Evolutionary conservation across 805 yeast species (phyloP), one percentile per base, ranked within the genome.

Genomic region (Pichia nanzhaoensis): DNA sequence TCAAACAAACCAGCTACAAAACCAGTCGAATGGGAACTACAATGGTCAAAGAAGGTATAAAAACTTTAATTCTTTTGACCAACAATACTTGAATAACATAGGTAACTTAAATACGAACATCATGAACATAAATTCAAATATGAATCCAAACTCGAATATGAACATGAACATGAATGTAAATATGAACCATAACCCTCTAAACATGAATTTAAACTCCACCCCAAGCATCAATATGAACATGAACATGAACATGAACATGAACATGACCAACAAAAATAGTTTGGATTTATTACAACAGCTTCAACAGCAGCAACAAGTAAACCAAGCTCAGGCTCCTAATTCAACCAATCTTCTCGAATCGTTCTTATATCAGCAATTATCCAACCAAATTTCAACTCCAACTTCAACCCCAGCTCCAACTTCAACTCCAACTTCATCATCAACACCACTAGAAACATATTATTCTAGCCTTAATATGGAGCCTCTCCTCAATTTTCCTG

Each of bases 341-440:
- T 24, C 28, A 24, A 19, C 42, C 6, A 46, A 49, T 16, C 31
- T 47, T 12, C 21, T 47, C 14, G 46, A 47, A 31, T 45, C 53
- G 7, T 41, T 47, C 13, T 18, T 46, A 21, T 21, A 32, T 6
- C 52, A 45, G 30, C 51, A 50, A 35, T 22, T 50, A 22, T 30
- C 36, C 14, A 33, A 28, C 18, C 48, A 41, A 30, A 31, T n/a
- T n/a, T 38, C 34, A 37, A 9, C 33, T 33, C 22, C 42, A 42
- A 28, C 41, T 20, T 30, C 34, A 34, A 39, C 39, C 31, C 17
- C 20, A 31, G 39, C 16, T 34, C 48, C 17, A 41, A 39, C 34
- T 43, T 38, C 37, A 41, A 37, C 22, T 22, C 10, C 28, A 24
- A 24, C 6, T 24, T 38, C 37, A 41, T 22, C 22, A 13, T 24